Base-by-base conservation (phyloP, 1,284 basidiomycete species). In the Boletus sp. region DNA sequence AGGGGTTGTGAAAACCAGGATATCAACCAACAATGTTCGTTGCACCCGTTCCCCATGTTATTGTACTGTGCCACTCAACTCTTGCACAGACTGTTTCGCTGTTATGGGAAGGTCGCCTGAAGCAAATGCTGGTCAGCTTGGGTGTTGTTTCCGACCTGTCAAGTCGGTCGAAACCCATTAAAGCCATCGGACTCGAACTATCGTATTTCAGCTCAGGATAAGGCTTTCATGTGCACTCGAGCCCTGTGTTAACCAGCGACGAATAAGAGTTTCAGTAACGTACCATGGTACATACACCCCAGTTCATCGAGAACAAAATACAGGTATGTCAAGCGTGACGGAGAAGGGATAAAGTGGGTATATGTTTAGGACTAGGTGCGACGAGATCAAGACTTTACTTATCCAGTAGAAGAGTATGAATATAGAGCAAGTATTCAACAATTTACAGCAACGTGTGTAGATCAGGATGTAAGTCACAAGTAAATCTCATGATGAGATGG, bases 41-140 rank as follows among this genome's bases (percentile, higher is more conserved):
- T 13, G 3, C 24, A 20, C 22, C 31, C 18, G 7, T 56, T 48
- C n/a, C 5, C 43, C 24, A 9, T 45, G 24, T 53, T 57, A 16
- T 61, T 31, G 20, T 58, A 12, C 22, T 22, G 27, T 56, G 46
- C 33, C 58, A 24, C 53, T 59, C 22, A 59, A 64, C 57, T 4
- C 60, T 63, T 55, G 11, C 39, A 49, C 53, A 95, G 92, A 89
- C 94, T 63, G 80, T 97, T 33, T 90, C 95, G 7, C 73, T 98
- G 36, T 84, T 98, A 69, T 98, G 96, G 92, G 94, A 98, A 77
- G 92, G 94, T 8, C 84, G 94, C n/a, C 76, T 98, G 66, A 84
- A 88, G 46, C 93, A 94, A 66, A 89, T 95, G 76, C 80, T 98
- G 18, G 86, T 98, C 63, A 92, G 92, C 59, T 74, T 96, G 33